A percentile compares a stretch with the other conserved stretches of the same genome.
phyloP scores from a whole-genome alignment of 345 rosid genomes.

The Gossypium bickii region DNA sequence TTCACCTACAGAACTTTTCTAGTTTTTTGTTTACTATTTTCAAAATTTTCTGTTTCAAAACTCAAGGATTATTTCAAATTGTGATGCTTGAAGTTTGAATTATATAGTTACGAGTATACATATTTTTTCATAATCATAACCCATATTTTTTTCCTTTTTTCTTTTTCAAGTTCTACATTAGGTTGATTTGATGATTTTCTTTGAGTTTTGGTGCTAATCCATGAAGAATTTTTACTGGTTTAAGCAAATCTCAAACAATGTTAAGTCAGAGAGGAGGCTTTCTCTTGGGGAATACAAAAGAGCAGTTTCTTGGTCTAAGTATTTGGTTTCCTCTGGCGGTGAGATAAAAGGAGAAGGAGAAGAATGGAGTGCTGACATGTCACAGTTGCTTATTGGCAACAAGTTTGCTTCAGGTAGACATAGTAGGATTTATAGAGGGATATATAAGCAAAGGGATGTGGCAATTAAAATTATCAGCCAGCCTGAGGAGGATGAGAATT shows the following conservation, averaged over 20 bases:
- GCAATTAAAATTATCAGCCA: slow-evolving; percentile 74
- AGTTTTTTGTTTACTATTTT: background rate
- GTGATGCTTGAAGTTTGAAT: background rate
- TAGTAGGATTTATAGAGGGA: slow-evolving; percentile 75
- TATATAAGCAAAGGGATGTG: slow-evolving; percentile 63
- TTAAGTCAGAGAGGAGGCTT: slow-evolving; percentile 44
- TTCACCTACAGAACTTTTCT: background rate
- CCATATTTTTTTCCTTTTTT: background rate
- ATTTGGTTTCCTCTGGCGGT: slow-evolving; percentile 70
- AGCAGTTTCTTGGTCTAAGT: slow-evolving; percentile 79
- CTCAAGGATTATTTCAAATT: background rate
- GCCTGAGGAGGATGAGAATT: slow-evolving; percentile 65
- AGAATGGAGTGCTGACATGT: slow-evolving; percentile 80
- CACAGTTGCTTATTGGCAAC: slow-evolving; percentile 58
- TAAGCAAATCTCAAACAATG: slow-evolving; percentile 52
- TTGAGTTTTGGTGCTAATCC: slow-evolving; percentile 21
- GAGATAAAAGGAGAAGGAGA: slow-evolving; percentile 71
- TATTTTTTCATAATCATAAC: background rate
- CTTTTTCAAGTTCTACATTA: slow-evolving; percentile 9
- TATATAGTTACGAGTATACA: background rate
- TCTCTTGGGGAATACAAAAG: slow-evolving; percentile 68
- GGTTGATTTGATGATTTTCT: slow-evolving; percentile 35
- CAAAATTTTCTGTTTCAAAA: background rate
- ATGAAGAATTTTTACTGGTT: slow-evolving; percentile 62
- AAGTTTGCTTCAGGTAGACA: slow-evolving; percentile 77